Evolutionary conservation across 2,329 filamentous ascomycete species (phyloP).

Genomic region (Claviceps capensis): DNA sequence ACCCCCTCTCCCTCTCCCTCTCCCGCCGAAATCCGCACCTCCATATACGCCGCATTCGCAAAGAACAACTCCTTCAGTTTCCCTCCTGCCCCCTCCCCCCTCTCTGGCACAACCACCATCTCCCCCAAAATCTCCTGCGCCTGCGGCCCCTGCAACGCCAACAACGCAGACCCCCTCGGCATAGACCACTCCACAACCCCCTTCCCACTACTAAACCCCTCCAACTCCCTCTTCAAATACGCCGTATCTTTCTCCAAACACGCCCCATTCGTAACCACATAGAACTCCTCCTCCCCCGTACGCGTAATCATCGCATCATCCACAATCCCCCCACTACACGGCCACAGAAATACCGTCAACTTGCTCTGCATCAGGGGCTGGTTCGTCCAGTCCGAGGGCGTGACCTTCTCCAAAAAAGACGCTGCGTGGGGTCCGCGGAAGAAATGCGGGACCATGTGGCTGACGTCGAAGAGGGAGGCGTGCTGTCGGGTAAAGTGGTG

Average conservation of each 20-base stretch:
- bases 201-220: slow-evolving; percentile 33
- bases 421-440: slow-evolving; percentile 70
- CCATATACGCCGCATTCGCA: slow-evolving; percentile 56
- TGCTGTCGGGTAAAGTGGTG: slow-evolving; percentile 82
- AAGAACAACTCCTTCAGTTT: slow-evolving; percentile 65
- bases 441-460: slow-evolving; percentile 89
- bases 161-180: slow-evolving; percentile 58
- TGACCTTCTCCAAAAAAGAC: slow-evolving; percentile 71
- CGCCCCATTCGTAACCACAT: slow-evolving; percentile 90
- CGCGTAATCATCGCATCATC: slow-evolving; percentile 88
- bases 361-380: slow-evolving; percentile 59
- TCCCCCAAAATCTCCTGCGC: slow-evolving; percentile 54
- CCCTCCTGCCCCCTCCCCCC: slow-evolving; percentile 21
- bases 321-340: slow-evolving; percentile 74
- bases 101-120: slow-evolving; percentile 35
- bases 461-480: slow-evolving; percentile 88
- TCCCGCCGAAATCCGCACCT: slow-evolving; percentile 46
- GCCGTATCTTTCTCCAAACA: slow-evolving; percentile 78
- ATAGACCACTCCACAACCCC: slow-evolving; percentile 47
- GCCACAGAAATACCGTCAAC: slow-evolving; percentile 72
- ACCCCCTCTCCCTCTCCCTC: slow-evolving; percentile 32
- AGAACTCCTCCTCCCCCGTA: slow-evolving; percentile 61
- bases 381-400: slow-evolving; percentile 56
- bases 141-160: slow-evolving; percentile 82
- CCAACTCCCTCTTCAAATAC: slow-evolving; percentile 61